Percentiles rank a stretch among this genome's conserved stretches.
Conservation (phyloP, 345 rosid species). For the Acer saccharum region DNA sequence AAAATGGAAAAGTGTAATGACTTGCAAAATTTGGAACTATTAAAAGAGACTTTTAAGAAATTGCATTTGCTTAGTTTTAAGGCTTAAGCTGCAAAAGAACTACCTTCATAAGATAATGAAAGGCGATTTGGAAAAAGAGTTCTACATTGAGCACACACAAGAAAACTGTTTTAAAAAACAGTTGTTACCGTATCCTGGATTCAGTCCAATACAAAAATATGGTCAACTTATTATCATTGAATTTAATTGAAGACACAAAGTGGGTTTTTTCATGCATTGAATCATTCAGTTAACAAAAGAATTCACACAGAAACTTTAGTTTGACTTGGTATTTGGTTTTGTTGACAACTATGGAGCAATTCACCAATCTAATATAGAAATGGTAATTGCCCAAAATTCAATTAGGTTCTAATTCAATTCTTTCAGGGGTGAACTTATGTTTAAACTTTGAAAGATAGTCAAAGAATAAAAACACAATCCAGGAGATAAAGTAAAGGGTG, state of each 20-base stretch:
- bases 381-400: slow-evolving; percentile 27
- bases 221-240: background rate
- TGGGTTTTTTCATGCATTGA: slow-evolving; percentile 6
- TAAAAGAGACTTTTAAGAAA: background rate
- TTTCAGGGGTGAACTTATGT: slow-evolving; percentile 10
- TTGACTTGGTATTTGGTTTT: slow-evolving; percentile 26
- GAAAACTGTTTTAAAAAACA: background rate
- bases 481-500: slow-evolving; percentile 1
- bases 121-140: slow-evolving; percentile 1
- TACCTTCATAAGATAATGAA: background rate
- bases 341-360: background rate
- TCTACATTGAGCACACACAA: background rate
- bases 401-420: slow-evolving; percentile 25
- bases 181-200: slow-evolving; percentile 1
- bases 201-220: background rate
- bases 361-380: slow-evolving; percentile 18
- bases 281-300: slow-evolving; percentile 9
- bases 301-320: slow-evolving; percentile 9
- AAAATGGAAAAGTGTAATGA: background rate
- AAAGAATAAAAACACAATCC: slow-evolving; percentile 23
- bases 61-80: background rate
- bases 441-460: slow-evolving; percentile 27
- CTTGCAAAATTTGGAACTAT: background rate
- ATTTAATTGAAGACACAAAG: background rate
- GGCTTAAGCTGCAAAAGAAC: background rate